phyloP scores from a whole-genome alignment of 768 basidiomycete species.

The Tulasnella sp. region DNA sequence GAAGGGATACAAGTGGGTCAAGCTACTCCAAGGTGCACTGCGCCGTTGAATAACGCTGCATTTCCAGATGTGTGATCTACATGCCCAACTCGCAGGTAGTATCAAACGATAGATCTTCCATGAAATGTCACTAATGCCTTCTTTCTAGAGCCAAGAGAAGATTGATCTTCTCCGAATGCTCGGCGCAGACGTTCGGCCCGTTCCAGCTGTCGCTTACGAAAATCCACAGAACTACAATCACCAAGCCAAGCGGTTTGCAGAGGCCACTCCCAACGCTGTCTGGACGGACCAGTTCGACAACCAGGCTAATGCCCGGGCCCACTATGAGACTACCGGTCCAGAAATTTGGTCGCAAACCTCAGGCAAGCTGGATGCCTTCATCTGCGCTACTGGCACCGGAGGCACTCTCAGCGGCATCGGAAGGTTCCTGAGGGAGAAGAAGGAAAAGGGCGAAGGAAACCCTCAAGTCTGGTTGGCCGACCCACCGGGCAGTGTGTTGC shows the following conservation, averaged over 20 bases:
- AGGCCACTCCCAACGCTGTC: conserved; percentile 71
- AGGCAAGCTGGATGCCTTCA: conserved; percentile 84
- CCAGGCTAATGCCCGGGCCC: conserved; percentile 83
- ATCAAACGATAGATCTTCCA: conserved; percentile 29
- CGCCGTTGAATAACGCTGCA: background rate
- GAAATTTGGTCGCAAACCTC: conserved; percentile 93
- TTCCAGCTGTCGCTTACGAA: conserved; percentile 95
- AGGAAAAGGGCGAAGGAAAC: conserved; percentile 54
- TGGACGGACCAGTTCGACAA: conserved; percentile 99
- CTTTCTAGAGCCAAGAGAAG: conserved; percentile 87
- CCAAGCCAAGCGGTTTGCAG: conserved; percentile 88
- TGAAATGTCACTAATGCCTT: background rate
- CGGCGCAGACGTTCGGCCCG: conserved; percentile 94
- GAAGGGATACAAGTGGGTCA: conserved; percentile 70
- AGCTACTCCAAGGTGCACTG: background rate
- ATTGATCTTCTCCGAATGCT: conserved; percentile 97
- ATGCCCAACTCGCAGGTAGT: conserved; percentile 92
- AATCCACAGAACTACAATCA: conserved; percentile 98
- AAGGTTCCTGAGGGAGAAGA: conserved; percentile 81
- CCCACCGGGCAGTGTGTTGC: conserved; percentile 92
- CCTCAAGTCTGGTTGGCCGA: conserved; percentile 94
- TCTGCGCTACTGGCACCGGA: conserved; percentile 93
- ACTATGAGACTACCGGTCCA: conserved; percentile 90
- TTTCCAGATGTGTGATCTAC: conserved; percentile 81
- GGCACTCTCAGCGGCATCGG: conserved; percentile 93